Conservation (phyloP, 331 rosid species). For the Pyracantha coccinea region DNA sequence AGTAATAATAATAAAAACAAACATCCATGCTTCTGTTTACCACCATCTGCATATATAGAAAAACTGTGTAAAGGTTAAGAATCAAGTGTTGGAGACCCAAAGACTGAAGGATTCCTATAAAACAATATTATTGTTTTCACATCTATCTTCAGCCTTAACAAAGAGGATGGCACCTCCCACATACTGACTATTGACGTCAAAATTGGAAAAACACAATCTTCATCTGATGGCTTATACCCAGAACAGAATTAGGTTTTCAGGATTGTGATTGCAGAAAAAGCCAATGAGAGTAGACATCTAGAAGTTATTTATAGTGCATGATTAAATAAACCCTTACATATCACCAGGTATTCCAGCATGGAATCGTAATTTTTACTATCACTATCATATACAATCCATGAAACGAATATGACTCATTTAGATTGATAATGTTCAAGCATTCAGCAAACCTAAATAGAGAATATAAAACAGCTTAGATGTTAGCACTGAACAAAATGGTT, state of each 20-base stretch:
- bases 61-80: background rate
- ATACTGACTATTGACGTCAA: background rate
- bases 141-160: background rate
- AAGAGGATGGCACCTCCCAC: background rate
- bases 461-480: background rate
- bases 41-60: too few species aligned
- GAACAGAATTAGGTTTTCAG: background rate
- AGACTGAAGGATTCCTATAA: background rate
- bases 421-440: background rate
- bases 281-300: too few species aligned
- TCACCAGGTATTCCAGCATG: background rate
- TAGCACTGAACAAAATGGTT: background rate
- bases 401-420: background rate
- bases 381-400: background rate
- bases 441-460: background rate
- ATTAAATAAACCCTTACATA: too few species aligned
- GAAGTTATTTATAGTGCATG: too few species aligned
- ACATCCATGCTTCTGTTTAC: background rate
- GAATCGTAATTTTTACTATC: background rate
- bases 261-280: background rate
- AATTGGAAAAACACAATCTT: background rate
- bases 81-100: background rate
- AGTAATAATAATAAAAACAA: too few species aligned
- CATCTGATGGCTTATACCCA: background rate
- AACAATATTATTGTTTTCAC: background rate